These are phyloP conservation scores for Drechslerella coelobrocha DNA, from an alignment of 2,329 filamentous ascomycete species.

Conservation along the genomic window DNA sequence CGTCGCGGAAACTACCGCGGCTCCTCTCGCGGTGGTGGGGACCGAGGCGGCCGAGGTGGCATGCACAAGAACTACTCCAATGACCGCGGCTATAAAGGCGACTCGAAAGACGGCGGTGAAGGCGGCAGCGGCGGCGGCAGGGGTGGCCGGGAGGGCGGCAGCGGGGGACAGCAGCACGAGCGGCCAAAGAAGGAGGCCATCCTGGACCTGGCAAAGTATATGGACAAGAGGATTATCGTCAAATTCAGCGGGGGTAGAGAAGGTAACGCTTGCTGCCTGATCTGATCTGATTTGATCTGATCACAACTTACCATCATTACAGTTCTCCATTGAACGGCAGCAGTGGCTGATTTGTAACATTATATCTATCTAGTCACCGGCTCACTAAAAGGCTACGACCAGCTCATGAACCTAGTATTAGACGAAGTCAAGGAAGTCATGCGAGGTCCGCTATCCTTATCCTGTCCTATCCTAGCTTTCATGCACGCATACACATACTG, in stretches of 20 bases:
- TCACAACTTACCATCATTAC: background rate
- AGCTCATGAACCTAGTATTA: conserved; percentile 95
- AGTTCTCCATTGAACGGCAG: too few relatives aligned
- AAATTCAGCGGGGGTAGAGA: conserved; percentile 96
- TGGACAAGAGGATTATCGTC: conserved; percentile 93
- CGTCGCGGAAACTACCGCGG: conserved; percentile 51
- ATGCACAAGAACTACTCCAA: conserved; percentile 60
- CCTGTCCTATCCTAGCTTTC: conserved; percentile 13
- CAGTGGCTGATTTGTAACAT: background rate
- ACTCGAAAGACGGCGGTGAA: conserved; percentile 60
- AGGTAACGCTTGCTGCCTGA: conserved; percentile 67
- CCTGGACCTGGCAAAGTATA: conserved; percentile 90
- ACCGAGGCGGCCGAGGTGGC: conserved; percentile 59
- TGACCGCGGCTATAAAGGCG: conserved; percentile 56
- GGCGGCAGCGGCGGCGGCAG: conserved; percentile 62
- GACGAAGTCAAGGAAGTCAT: conserved; percentile 92
- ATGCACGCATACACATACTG: conserved; percentile 18
- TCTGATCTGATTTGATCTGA: background rate
- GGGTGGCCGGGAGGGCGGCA: conserved; percentile 59
- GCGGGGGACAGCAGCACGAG: conserved; percentile 67
- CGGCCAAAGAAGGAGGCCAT: conserved; percentile 98
- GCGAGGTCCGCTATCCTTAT: conserved; percentile 69
- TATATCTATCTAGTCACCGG: conserved; percentile 71
- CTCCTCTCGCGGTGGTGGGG: conserved; percentile 34
- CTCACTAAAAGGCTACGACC: conserved; percentile 91